Evolutionary conservation across 345 rosid genomes (phyloP).

Genomic region (Combretum micranthum): DNA sequence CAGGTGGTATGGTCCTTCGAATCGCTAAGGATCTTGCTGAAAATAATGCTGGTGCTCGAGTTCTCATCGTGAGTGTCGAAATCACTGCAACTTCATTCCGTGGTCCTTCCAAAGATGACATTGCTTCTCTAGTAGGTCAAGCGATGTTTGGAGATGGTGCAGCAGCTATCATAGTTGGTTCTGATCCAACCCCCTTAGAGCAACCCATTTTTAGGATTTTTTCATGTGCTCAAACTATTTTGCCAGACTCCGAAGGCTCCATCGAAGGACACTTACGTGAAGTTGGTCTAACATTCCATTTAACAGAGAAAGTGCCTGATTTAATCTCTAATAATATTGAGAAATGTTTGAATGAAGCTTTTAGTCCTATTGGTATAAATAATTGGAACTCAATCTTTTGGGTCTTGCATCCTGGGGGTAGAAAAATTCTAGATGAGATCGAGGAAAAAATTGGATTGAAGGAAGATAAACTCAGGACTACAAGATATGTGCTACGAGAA

Average conservation of each 20-base stretch:
- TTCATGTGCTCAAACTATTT: conserved; percentile 3
- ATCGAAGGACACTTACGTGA: conserved; percentile 60
- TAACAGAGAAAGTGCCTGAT: conserved; percentile 47
- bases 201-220: background rate
- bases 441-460: conserved; percentile 40
- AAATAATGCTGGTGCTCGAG: conserved; percentile 42
- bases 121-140: conserved; percentile 37
- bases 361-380: conserved; percentile 47
- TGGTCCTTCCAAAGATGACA: background rate
- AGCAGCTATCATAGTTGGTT: conserved; percentile 2
- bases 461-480: conserved; percentile 47
- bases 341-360: conserved; percentile 50
- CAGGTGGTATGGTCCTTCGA: conserved; percentile 68
- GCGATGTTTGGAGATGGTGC: conserved; percentile 4
- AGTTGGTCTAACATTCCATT: conserved; percentile 52
- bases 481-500: conserved; percentile 48
- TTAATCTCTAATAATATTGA: conserved; percentile 58
- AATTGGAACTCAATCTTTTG: conserved; percentile 78
- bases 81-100: conserved; percentile 8
- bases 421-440: conserved; percentile 48
- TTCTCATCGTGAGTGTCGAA: conserved; percentile 6
- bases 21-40: conserved; percentile 76
- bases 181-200: background rate
- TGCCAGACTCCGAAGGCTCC: conserved; percentile 19
- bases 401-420: conserved; percentile 72